A percentile compares a stretch with the other conserved stretches of the same genome.
Evolutionary conservation across 2,329 filamentous ascomycete species (phyloP).

Genomic region (Penicillium sp.): DNA sequence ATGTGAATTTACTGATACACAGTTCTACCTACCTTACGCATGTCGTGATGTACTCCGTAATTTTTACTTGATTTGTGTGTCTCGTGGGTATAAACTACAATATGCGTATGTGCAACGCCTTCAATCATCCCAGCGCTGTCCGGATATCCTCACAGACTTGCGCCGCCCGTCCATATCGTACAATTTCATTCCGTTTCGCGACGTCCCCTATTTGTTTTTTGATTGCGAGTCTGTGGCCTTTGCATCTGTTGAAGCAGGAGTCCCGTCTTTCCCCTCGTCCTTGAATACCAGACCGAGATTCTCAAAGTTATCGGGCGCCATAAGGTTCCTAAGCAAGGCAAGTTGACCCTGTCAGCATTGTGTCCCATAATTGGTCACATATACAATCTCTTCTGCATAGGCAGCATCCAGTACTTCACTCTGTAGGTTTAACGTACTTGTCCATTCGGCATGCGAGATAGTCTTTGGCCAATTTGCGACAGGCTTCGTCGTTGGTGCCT

Average conservation of each 20-base stretch:
- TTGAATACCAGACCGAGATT: slow-evolving; percentile 76
- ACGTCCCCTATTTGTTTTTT: slow-evolving; percentile 9
- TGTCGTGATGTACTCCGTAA: too few relatives aligned
- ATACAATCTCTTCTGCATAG: background rate
- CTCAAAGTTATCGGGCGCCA: slow-evolving; percentile 92
- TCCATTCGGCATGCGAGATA: slow-evolving; percentile 96
- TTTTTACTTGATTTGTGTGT: background rate
- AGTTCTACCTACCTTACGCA: background rate
- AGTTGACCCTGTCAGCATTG: slow-evolving; percentile 5
- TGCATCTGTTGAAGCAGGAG: slow-evolving; percentile 1
- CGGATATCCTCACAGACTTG: background rate
- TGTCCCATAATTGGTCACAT: background rate
- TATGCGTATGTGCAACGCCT: slow-evolving; percentile 22
- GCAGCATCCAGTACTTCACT: background rate
- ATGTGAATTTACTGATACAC: background rate
- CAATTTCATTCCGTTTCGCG: slow-evolving; percentile 20
- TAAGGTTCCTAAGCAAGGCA: slow-evolving; percentile 65
- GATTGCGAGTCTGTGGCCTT: background rate
- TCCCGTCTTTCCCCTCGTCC: slow-evolving; percentile 25
- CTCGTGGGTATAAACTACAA: slow-evolving; percentile 10
- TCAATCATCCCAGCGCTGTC: slow-evolving; percentile 15
- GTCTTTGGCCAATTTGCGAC: slow-evolving; percentile 77
- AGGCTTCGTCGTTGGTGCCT: slow-evolving; percentile 82
- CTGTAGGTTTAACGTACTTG: slow-evolving; percentile 55
- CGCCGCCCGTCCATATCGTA: slow-evolving; percentile 10